phyloP scores from a whole-genome alignment of 352 stramenopile genomes.

The Aphanomyces euteiches region DNA sequence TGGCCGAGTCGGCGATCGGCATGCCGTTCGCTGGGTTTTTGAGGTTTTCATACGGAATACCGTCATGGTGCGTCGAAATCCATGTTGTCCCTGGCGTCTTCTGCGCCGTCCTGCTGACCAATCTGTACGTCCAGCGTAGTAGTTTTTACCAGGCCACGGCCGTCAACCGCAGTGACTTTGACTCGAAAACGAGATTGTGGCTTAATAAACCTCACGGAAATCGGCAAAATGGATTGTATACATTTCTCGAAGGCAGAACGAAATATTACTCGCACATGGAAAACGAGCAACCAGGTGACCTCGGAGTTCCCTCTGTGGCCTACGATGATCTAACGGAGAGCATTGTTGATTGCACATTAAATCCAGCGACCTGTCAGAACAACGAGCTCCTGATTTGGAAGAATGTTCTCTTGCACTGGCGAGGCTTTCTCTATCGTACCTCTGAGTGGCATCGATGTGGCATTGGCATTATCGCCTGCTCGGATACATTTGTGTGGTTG shows the following conservation, averaged over 20 bases:
- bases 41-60: too few relatives aligned
- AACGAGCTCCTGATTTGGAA: background rate
- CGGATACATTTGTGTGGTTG: background rate
- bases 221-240: conserved; percentile 3
- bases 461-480: background rate
- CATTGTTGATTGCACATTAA: background rate
- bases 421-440: background rate
- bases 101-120: background rate
- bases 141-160: background rate
- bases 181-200: background rate
- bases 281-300: background rate
- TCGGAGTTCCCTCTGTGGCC: background rate
- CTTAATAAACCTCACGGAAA: background rate
- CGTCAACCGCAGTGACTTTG: conserved; percentile 3
- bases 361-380: background rate
- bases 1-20: too few relatives aligned
- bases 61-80: too few relatives aligned
- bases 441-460: background rate
- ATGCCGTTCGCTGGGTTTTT: too few relatives aligned
- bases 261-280: background rate
- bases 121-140: background rate
- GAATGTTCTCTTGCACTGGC: background rate
- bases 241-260: background rate
- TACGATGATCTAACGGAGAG: background rate
- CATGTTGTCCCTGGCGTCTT: too few relatives aligned